Conservation (phyloP, 495 filamentous ascomycete species). For the Hypoxylon fuscum region DNA sequence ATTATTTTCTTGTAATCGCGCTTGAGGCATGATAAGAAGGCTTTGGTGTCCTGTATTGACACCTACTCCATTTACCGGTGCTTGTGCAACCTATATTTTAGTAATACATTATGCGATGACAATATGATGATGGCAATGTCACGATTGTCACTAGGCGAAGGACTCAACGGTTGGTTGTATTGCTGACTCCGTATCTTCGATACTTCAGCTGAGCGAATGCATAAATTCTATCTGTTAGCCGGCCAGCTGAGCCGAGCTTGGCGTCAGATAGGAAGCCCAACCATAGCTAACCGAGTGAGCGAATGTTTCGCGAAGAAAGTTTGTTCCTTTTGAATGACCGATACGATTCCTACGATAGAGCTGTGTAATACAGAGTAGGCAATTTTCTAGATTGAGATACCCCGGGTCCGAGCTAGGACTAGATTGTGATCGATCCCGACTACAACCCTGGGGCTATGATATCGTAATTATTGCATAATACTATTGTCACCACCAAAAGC, state of each 20-base stretch:
- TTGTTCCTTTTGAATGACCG: neutral
- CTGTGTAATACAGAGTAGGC: constrained; percentile 5
- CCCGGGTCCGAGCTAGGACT: constrained; percentile 15
- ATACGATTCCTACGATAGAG: constrained; percentile 6
- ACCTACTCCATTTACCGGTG: constrained; percentile 21
- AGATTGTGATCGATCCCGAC: constrained; percentile 20
- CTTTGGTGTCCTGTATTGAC: constrained; percentile 19
- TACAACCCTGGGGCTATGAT: constrained; percentile 23
- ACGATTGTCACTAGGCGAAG: constrained; percentile 15
- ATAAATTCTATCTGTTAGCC: too few relatives aligned
- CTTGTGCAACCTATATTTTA: constrained; percentile 20
- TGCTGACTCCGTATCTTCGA: constrained; percentile 8
- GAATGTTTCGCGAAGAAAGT: constrained; percentile 3
- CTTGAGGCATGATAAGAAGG: constrained; percentile 36
- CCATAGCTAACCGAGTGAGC: constrained; percentile 5
- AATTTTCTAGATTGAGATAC: constrained; percentile 20
- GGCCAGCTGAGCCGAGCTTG: constrained; percentile 7
- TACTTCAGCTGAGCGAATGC: too few relatives aligned
- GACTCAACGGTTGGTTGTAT: neutral
- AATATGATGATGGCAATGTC: constrained; percentile 1
- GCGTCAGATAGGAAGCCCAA: constrained; percentile 9
- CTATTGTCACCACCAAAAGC: constrained; percentile 6
- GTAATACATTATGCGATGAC: constrained; percentile 33
- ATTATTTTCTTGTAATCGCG: constrained; percentile 23
- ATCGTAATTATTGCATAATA: constrained; percentile 20